Base-by-base conservation (phyloP, 176 grass and related monocot species). In the Carex cristatella region DNA sequence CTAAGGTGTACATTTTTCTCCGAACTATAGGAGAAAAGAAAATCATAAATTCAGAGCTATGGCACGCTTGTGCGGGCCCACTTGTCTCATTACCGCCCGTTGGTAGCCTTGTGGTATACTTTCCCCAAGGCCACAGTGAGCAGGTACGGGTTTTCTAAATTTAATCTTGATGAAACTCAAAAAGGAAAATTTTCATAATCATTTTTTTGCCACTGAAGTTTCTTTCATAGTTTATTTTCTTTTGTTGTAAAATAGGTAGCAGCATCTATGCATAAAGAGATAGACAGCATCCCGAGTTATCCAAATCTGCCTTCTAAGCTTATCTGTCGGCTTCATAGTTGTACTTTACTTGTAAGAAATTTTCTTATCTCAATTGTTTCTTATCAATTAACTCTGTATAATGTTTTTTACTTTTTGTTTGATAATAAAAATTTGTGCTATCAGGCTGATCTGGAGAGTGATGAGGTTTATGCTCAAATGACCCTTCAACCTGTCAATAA, bases 391-490 rank as follows among this genome's bases (percentile, higher is more conserved):
- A 65, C 57, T 46, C 14, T 28, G 4, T 49, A 63, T 10, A 49
- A 49, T 71, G 46, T 57, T 83, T 63, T 84, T 15, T 14, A 83
- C 33, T 61, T 86, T 66, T 66, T 54, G 46, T 57, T 0, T 28
- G 15, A 11, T 10, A 10, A 57, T 79, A 14, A 77, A 85, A 76
- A 2, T 78, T 75, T 86, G 32, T 81, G 81, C 85, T 63, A 83
- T 32, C 87, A 99, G 97, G 97, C 93, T 85, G 97, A 99, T 86
- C 85, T 90, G 53, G 97, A 99, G 93, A 99, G 93, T 0, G 97
- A 96, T 84, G 97, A 99, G 74, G 97, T 96, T 91, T 99, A 99
- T 88, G 91, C 97, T 74, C 93, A 99, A 74, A 99, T 99, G 97
- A 94, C 90, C 19, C 97, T 99, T 94, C 93, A 99, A 53, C 97